phyloP scores from a whole-genome alignment of 2,329 filamentous ascomycete genomes.

The Exophiala oligosperma region DNA sequence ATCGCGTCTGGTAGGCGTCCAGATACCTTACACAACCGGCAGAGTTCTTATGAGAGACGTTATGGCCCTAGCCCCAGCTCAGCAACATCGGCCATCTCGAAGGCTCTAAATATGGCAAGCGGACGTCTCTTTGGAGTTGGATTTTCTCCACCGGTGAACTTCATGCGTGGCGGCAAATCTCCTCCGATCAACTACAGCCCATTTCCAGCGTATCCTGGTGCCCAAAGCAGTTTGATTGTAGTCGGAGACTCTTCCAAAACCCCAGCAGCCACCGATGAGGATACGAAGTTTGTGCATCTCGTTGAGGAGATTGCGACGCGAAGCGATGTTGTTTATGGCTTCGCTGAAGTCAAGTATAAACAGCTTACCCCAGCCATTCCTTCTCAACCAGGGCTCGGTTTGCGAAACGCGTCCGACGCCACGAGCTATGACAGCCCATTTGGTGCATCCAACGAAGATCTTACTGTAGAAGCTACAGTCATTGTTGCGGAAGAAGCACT shows the following conservation, averaged over 20 bases:
- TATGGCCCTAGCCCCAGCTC: constrained; percentile 73
- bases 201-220: constrained; percentile 80
- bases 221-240: constrained; percentile 67
- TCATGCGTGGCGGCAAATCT: constrained; percentile 47
- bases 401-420: constrained; percentile 31
- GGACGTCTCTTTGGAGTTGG: constrained; percentile 54
- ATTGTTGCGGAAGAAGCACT: constrained; percentile 90
- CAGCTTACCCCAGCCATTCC: constrained; percentile 89
- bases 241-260: constrained; percentile 64
- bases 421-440: constrained; percentile 37
- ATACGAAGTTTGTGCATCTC: constrained; percentile 71
- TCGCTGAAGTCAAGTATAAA: constrained; percentile 97
- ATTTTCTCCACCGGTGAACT: constrained; percentile 49
- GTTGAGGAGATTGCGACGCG: constrained; percentile 91
- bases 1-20: constrained; percentile 67
- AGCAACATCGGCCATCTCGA: constrained; percentile 87
- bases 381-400: constrained; percentile 50
- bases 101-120: constrained; percentile 92
- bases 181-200: constrained; percentile 58
- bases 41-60: constrained; percentile 77
- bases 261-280: constrained; percentile 67
- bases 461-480: constrained; percentile 84
- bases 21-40: constrained; percentile 66
- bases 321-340: constrained; percentile 95
- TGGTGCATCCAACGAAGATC: constrained; percentile 60